phyloP scores from a whole-genome alignment of 805 yeast species.

The Nakazawaea pomicola region DNA sequence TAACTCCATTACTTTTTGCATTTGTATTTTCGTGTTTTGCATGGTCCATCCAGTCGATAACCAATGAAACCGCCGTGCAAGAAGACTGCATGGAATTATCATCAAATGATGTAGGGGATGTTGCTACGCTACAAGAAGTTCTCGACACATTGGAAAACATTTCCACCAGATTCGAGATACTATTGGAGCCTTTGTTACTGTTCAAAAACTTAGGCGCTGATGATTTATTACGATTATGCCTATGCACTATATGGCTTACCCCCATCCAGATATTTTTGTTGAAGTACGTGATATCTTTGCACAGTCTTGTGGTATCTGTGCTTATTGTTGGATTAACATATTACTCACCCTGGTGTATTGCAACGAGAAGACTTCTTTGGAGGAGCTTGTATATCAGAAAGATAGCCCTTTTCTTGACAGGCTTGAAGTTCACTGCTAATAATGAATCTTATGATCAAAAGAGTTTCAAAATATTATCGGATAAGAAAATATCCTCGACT shows the following conservation, averaged over 20 bases:
- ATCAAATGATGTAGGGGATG: too few relatives aligned
- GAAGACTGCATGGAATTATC: too few relatives aligned
- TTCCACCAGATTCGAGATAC: constrained; percentile 34
- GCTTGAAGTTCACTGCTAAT: constrained; percentile 26
- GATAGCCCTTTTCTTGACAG: constrained; percentile 35
- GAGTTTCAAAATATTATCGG: constrained; percentile 10
- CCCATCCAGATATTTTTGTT: constrained; percentile 39
- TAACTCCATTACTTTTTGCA: constrained; percentile 35
- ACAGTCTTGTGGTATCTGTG: constrained; percentile 28
- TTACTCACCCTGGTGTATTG: constrained; percentile 44
- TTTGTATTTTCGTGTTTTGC: constrained; percentile 33
- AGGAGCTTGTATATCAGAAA: constrained; percentile 39
- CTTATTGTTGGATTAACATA: constrained; percentile 37
- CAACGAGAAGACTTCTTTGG: constrained; percentile 43
- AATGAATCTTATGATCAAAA: not conserved
- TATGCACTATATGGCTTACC: constrained; percentile 30
- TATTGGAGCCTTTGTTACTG: constrained; percentile 31
- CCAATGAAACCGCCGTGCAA: constrained; percentile 38
- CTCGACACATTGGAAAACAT: constrained; percentile 42
- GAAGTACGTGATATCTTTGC: constrained; percentile 28
- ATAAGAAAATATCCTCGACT: constrained; percentile 3
- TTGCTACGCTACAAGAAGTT: constrained; percentile 50
- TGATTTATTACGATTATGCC: constrained; percentile 27
- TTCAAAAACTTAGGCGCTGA: constrained; percentile 8
- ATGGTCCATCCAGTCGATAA: constrained; percentile 40